phyloP scores from a whole-genome alignment of 805 yeast genomes.

The Lipomyces mesembrius region DNA sequence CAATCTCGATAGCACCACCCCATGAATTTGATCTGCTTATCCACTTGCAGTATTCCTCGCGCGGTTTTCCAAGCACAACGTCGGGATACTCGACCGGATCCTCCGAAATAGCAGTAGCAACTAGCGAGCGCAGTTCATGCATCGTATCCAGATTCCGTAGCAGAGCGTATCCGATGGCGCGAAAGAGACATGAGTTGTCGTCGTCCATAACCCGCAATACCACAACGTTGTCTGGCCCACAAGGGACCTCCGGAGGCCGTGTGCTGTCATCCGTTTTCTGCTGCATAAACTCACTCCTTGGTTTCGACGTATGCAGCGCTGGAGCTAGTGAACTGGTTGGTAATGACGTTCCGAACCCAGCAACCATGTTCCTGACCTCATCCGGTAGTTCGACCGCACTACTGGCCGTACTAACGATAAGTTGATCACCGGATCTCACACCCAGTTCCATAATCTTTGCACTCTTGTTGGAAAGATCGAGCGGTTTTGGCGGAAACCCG shows the following conservation, averaged over 20 bases:
- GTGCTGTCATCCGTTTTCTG: constrained; percentile 1
- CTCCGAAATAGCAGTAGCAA: constrained; percentile 52
- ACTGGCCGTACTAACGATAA: constrained; percentile 48
- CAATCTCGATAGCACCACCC: constrained; percentile 85
- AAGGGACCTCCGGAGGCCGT: constrained; percentile 31
- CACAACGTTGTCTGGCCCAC: constrained; percentile 39
- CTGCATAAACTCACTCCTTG: neutral
- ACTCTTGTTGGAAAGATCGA: constrained; percentile 45
- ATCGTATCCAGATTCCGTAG: constrained; percentile 53
- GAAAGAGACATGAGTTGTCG: constrained; percentile 78
- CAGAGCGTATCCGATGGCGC: constrained; percentile 62
- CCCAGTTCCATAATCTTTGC: constrained; percentile 51
- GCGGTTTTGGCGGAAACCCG: constrained; percentile 66
- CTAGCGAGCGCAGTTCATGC: constrained; percentile 56
- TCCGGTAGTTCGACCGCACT: constrained; percentile 9
- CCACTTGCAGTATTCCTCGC: constrained; percentile 62
- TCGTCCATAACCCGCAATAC: constrained; percentile 67
- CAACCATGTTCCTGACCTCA: constrained; percentile 1
- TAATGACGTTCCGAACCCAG: neutral
- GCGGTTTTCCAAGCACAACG: constrained; percentile 60
- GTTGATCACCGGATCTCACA: constrained; percentile 63
- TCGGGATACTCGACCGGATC: constrained; percentile 57
- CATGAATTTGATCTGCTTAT: constrained; percentile 63
- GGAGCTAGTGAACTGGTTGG: neutral
- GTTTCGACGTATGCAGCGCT: neutral